A percentile compares a stretch with the other conserved stretches of the same genome.
Conservation (phyloP, 2,329 filamentous ascomycete genomes). For the Fusarium nematophilum region DNA sequence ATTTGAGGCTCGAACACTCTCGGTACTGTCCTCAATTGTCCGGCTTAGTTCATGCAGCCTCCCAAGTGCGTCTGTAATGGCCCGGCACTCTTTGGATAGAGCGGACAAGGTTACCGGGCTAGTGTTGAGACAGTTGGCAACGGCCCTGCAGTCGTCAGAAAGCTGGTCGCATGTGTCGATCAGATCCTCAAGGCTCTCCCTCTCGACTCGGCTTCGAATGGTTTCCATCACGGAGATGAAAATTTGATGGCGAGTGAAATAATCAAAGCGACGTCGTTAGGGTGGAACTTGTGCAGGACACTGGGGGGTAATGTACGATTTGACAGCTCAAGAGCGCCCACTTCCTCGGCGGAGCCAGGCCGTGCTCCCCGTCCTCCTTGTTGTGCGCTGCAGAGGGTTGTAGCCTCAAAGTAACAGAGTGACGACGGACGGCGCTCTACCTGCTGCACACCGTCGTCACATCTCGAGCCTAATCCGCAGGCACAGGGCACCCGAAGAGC, state of each 20-base stretch:
- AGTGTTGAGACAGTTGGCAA: conserved; percentile 44
- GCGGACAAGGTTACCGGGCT: conserved; percentile 41
- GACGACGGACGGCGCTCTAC: conserved; percentile 23
- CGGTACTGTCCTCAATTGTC: conserved; percentile 30
- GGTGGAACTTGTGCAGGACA: conserved; percentile 16
- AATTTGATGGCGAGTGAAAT: conserved; percentile 18
- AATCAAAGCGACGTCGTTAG: conserved; percentile 10
- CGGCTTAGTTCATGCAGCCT: conserved; percentile 42
- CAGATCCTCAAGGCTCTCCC: conserved; percentile 40
- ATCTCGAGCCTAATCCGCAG: conserved; percentile 17
- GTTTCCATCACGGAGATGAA: conserved; percentile 35
- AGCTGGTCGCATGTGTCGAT: conserved; percentile 43
- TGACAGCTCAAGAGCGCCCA: conserved; percentile 22
- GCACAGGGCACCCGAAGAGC: conserved; percentile 6
- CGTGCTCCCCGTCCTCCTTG: conserved; percentile 32
- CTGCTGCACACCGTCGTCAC: conserved; percentile 35
- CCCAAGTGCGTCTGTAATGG: conserved; percentile 42
- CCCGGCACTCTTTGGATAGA: conserved; percentile 42
- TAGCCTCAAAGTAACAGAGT: conserved; percentile 30
- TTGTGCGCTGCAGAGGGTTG: conserved; percentile 26
- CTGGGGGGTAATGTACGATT: conserved; percentile 34
- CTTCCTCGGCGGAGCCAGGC: conserved; percentile 31
- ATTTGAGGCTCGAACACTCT: conserved; percentile 38
- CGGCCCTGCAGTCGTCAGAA: conserved; percentile 39
- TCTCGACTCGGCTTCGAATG: conserved; percentile 38